Conservation (phyloP, 345 rosid species). For the Arabidopsis thaliana region DNA sequence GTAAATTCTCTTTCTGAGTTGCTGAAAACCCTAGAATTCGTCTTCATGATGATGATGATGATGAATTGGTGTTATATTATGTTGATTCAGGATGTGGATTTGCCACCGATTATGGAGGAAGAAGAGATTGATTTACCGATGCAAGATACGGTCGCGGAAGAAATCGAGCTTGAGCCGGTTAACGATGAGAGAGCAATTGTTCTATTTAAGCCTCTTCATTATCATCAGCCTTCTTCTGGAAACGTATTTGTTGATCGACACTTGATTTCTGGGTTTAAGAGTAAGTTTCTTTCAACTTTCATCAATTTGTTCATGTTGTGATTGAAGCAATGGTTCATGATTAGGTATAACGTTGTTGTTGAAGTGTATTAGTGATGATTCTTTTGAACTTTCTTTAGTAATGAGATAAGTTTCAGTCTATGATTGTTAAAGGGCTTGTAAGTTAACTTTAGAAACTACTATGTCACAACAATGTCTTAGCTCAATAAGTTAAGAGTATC, state of each 20-base stretch:
- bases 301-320: not conserved
- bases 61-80: not conserved
- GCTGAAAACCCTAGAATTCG: not conserved
- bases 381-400: not conserved
- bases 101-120: slow-evolving; percentile 69
- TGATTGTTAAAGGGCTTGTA: no score
- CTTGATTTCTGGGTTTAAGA: slow-evolving; percentile 58
- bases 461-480: no score
- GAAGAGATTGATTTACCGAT: slow-evolving; percentile 44
- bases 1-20: slow-evolving; percentile 41
- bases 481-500: no score
- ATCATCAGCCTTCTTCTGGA: slow-evolving; percentile 35
- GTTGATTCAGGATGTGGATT: slow-evolving; percentile 51
- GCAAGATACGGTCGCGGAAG: not conserved
- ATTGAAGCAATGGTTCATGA: not conserved
- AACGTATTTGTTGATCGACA: slow-evolving; percentile 51
- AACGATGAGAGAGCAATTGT: slow-evolving; percentile 79
- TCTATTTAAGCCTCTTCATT: slow-evolving; percentile 52
- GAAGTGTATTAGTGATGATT: not conserved
- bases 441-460: no score
- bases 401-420: not conserved
- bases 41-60: not conserved
- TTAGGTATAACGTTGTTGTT: not conserved
- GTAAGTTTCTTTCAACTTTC: slow-evolving; percentile 45
- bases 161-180: slow-evolving; percentile 9